These are phyloP conservation scores for Marasmius tenuissimus DNA, from an alignment of 1,284 basidiomycete species.

Conservation along the genomic window DNA sequence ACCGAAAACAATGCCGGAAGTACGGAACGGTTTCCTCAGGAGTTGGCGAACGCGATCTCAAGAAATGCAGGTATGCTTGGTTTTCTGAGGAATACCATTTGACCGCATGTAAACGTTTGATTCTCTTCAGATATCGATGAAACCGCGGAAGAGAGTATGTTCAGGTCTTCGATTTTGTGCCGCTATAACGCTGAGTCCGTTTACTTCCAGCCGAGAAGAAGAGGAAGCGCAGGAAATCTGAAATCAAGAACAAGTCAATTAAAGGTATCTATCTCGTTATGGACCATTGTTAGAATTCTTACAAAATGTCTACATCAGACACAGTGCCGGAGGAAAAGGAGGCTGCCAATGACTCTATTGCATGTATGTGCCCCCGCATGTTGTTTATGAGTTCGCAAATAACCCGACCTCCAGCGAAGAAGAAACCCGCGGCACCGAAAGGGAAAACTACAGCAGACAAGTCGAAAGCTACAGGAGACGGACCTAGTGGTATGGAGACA, in stretches of 20 bases:
- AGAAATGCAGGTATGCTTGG: not conserved
- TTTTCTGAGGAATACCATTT: not conserved
- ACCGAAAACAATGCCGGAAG: not conserved
- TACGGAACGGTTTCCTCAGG: not conserved
- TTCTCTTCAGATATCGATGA: not conserved
- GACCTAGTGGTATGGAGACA: not conserved
- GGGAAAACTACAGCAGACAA: not conserved
- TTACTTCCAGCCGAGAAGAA: conserved; percentile 4
- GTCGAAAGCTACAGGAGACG: no score
- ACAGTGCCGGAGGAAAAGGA: not conserved
- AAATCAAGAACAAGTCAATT: not conserved
- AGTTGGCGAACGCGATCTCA: not conserved
- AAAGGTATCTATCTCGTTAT: no score
- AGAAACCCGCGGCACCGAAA: not conserved
- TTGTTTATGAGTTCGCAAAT: not conserved
- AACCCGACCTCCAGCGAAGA: not conserved
- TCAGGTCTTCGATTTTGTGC: not conserved
- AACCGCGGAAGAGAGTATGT: not conserved
- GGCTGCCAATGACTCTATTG: not conserved
- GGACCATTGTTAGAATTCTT: not conserved
- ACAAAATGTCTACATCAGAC: conserved; percentile 3
- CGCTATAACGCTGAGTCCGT: not conserved
- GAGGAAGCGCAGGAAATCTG: conserved; percentile 14
- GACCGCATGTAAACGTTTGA: not conserved
- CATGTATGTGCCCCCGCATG: not conserved